Base-by-base conservation (phyloP, 306 rosid species). In the Malus orientalis region DNA sequence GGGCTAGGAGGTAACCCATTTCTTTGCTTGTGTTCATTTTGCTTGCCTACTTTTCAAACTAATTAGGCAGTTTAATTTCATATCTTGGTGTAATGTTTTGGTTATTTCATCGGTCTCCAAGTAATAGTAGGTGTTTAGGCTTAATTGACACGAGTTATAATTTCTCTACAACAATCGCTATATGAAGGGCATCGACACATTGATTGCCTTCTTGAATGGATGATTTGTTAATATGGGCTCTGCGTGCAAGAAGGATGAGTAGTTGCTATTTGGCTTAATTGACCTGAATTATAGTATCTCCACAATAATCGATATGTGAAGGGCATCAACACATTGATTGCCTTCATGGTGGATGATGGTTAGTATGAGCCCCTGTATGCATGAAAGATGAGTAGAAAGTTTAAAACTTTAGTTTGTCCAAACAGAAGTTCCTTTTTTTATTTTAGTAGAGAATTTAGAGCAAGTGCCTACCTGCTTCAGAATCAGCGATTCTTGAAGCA, bases 1-100 rank as follows among this genome's bases (percentile, higher is more conserved):
- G 91, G 11, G 89, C 89, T 23, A 83, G 91, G 76, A 87, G 91
- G 91, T 87, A 80, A 64, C 40, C 42, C 70, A 0, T 15, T 62
- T 30, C 6, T 25, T 64, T 20, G 55, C 44, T 38, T 61, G 36
- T 77, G 25, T 33, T 32, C 38, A 45, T 55, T 71, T 74, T 53
- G 77, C 44, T 75, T 70, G 33, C 64, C 22, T 66, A 25, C 47
- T 67, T 36, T 62, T 19, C 27, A 20, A 63, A 54, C 53, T 25
- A 9, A 9, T 57, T 60, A n/a, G 36, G 57, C 60, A 13, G 44
- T 61, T 67, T n/a, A 73, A 45, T 79, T 57, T 42, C 12, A 19
- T 79, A 30, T 73, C 16, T 19, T 18, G 70, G 25, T 36, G 29
- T 29, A 13, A 18, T 32, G 18, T 74, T 13, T 74, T 8, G 23